A percentile compares a stretch with the other conserved stretches of the same genome.
phyloP scores from a whole-genome alignment of 2,329 filamentous ascomycete genomes.

The Colletotrichum sp. region DNA sequence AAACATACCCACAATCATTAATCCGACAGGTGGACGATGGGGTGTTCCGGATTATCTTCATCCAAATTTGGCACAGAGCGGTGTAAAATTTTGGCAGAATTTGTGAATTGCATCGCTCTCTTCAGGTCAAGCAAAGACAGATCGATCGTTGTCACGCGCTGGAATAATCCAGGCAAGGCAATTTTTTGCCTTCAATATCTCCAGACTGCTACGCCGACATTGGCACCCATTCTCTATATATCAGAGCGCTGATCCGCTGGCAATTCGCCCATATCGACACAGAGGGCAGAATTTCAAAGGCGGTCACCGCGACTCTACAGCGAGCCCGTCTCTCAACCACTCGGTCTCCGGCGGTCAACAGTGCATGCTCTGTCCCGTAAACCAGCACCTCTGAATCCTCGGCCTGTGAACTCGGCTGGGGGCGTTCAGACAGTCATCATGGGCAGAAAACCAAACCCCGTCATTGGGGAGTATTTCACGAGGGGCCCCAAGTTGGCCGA shows the following conservation, averaged over 20 bases:
- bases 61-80: constrained; percentile 28
- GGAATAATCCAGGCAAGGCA: constrained; percentile 11
- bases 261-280: constrained; percentile 7
- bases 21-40: constrained; percentile 8
- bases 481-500: constrained; percentile 86
- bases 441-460: constrained; percentile 83
- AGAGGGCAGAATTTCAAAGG: constrained; percentile 18
- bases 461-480: constrained; percentile 89
- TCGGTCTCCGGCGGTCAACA: background rate
- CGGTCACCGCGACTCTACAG: constrained; percentile 12
- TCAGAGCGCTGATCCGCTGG: background rate
- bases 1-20: background rate
- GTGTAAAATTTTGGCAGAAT: constrained; percentile 50
- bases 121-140: background rate
- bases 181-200: background rate
- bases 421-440: constrained; percentile 48
- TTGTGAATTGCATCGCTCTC: constrained; percentile 21
- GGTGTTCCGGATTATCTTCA: background rate
- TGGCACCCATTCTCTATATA: background rate
- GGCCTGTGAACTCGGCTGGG: background rate
- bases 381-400: background rate
- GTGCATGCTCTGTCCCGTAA: background rate
- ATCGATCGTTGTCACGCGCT: constrained; percentile 1
- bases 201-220: background rate
- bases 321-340: background rate